Evolutionary conservation across 2,329 filamentous ascomycete species (phyloP).

Genomic region (Zasmidium angulare): DNA sequence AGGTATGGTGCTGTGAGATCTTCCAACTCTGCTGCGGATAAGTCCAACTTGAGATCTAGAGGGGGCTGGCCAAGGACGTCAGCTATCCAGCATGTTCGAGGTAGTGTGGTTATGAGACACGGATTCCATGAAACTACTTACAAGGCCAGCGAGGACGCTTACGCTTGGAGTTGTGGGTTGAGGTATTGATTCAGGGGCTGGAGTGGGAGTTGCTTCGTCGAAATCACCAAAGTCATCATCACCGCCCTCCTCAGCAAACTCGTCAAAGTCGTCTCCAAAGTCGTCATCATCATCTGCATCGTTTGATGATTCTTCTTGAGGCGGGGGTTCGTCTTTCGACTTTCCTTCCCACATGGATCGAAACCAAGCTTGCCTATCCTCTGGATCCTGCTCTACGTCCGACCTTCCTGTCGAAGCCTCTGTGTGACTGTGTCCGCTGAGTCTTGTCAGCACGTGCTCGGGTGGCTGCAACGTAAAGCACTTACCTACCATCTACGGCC

Average conservation of each 20-base stretch:
- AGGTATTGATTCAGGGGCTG: constrained; percentile 9
- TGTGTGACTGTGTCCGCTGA: constrained; percentile 7
- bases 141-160: constrained; percentile 46
- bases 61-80: constrained; percentile 33
- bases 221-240: constrained; percentile 55
- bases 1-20: constrained; percentile 66
- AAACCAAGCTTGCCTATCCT: constrained; percentile 34
- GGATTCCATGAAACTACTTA: constrained; percentile 54
- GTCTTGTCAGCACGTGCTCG: background rate
- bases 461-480: constrained; percentile 9
- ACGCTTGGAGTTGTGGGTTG: constrained; percentile 34
- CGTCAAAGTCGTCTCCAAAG: constrained; percentile 68
- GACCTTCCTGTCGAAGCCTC: background rate
- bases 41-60: constrained; percentile 25
- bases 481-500: constrained; percentile 57
- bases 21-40: constrained; percentile 57
- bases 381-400: constrained; percentile 24
- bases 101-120: constrained; percentile 14
- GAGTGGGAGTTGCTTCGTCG: constrained; percentile 37
- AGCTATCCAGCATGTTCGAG: constrained; percentile 5
- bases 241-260: constrained; percentile 54
- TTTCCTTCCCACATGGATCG: constrained; percentile 33
- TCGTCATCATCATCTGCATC: constrained; percentile 65
- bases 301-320: constrained; percentile 12
- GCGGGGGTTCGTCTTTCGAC: constrained; percentile 15